A percentile compares a stretch with the other conserved stretches of the same genome.
Conservation (phyloP, 495 filamentous ascomycete genomes). For the Talaromyces proteolyticus region DNA sequence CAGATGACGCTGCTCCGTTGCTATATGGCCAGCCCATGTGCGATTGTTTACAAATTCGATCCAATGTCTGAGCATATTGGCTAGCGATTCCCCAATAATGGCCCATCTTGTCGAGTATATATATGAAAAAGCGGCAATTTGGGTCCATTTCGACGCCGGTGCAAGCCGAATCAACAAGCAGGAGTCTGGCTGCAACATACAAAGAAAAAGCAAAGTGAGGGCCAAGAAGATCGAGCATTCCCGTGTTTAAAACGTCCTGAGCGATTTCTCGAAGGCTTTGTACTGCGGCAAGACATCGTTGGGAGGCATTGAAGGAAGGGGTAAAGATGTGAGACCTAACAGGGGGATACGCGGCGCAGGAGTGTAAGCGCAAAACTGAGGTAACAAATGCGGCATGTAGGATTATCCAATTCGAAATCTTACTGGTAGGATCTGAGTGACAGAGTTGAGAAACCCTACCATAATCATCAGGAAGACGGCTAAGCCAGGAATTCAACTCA, state of each 20-base stretch:
- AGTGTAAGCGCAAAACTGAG: constrained; percentile 68
- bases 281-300: constrained; percentile 63
- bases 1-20: constrained; percentile 57
- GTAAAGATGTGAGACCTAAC: constrained; percentile 66
- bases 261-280: constrained; percentile 64
- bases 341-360: constrained; percentile 71
- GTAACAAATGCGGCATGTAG: constrained; percentile 58
- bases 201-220: constrained; percentile 71
- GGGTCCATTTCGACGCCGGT: constrained; percentile 61
- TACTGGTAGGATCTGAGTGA: constrained; percentile 43
- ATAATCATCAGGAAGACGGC: constrained; percentile 61
- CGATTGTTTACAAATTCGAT: constrained; percentile 37
- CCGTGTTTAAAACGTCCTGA: constrained; percentile 55
- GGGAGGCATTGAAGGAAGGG: constrained; percentile 60
- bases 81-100: constrained; percentile 64
- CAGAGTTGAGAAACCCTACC: constrained; percentile 62
- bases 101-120: constrained; percentile 64
- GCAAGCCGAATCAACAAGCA: constrained; percentile 68
- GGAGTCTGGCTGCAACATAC: constrained; percentile 67
- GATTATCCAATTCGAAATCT: constrained; percentile 67
- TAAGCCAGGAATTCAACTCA: constrained; percentile 61
- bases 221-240: constrained; percentile 59
- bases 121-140: constrained; percentile 61
- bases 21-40: constrained; percentile 34
- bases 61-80: constrained; percentile 58